Evolutionary conservation across 805 yeast species (phyloP), one percentile per base, ranked within the genome.

Genomic region (Candida sithepensis): DNA sequence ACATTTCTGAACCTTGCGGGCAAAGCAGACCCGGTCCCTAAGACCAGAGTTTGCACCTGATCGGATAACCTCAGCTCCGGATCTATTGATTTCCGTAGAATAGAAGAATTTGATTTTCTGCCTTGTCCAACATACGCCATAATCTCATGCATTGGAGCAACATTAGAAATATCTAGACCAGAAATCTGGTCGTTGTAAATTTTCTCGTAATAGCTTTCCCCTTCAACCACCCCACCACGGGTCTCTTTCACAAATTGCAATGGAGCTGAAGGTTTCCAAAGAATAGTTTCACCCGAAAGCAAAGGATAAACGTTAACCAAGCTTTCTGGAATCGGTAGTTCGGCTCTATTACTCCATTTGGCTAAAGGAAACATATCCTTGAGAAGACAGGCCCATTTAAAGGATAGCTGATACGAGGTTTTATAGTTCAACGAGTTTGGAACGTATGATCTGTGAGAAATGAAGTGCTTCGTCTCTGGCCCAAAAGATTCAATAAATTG

Each of bases 1-100:
- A 94, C 99, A 60, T 94, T 94, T 55, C 98, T 74, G 56, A 81
- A 79, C 49, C 81, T 79, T 0, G 96, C 81, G 0, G 99, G 99
- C 28, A 88, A 64, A 0, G 98, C 94, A 30, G 95, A 84, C 0
- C 98, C 98, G 0, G 99, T 94, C 3, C 99, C 99, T 7, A 92
- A 65, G 0, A 96, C 85, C 9, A 87, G 70, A 0, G 84, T 67
- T 58, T 88, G 89, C 1, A 84, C 84, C 51, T 80, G 77, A 34
- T 74, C 80, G 47, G 53, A 52, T 43, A 76, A 67, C 41, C 67
- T 63, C 14, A 65, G 43, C 8, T 20, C 34, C 1, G 8, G 3
- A 38, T 56, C 57, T 3, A 53, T 50, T 4, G 6, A 4, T 8
- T 21, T 33, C 14, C 44, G 40, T 18, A 58, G 34, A 5, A 45